A percentile compares a stretch with the other conserved stretches of the same genome.
Conservation (phyloP, 1,139 yeast genomes). For the Candida pseudocylindracea region DNA sequence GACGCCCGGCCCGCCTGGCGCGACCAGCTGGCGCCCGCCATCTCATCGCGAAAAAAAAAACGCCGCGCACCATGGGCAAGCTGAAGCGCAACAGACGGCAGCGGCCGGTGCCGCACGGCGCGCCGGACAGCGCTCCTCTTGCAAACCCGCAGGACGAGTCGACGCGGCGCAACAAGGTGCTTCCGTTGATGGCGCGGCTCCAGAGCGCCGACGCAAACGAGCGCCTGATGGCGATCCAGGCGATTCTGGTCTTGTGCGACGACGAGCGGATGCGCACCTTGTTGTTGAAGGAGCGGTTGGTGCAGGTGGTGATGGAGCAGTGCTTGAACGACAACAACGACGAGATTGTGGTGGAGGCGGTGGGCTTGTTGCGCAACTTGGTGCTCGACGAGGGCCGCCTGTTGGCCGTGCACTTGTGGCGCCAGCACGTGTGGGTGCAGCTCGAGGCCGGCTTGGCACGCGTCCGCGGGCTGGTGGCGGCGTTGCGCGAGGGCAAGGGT, state of each 20-base stretch:
- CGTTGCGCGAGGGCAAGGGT: slow-evolving; percentile 9
- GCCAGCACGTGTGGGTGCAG: slow-evolving; percentile 51
- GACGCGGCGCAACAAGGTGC: too few relatives aligned
- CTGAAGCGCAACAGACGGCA: too few relatives aligned
- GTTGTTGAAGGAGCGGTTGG: slow-evolving; percentile 47
- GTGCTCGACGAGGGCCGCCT: slow-evolving; percentile 84
- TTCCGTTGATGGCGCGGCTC: too few relatives aligned
- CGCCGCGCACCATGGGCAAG: too few relatives aligned
- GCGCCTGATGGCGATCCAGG: slow-evolving; percentile 54
- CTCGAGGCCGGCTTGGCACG: slow-evolving; percentile 28
- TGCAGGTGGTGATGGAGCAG: slow-evolving; percentile 39
- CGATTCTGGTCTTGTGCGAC: slow-evolving; percentile 51
- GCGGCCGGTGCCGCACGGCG: too few relatives aligned
- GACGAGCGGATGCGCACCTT: slow-evolving; percentile 39
- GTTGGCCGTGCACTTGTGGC: slow-evolving; percentile 49
- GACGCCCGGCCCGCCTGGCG: too few relatives aligned
- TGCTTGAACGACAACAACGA: slow-evolving; percentile 44
- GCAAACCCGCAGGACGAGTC: too few relatives aligned
- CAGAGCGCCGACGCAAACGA: slow-evolving; percentile 19
- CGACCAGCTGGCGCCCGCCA: too few relatives aligned
- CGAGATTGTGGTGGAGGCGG: slow-evolving; percentile 60
- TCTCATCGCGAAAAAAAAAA: too few relatives aligned
- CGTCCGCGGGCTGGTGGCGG: slow-evolving; percentile 22
- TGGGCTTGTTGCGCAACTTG: slow-evolving; percentile 60
- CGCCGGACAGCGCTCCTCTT: too few relatives aligned